phyloP scores from a whole-genome alignment of 176 grass and related monocot genomes.

The Oryza glumipatula region DNA sequence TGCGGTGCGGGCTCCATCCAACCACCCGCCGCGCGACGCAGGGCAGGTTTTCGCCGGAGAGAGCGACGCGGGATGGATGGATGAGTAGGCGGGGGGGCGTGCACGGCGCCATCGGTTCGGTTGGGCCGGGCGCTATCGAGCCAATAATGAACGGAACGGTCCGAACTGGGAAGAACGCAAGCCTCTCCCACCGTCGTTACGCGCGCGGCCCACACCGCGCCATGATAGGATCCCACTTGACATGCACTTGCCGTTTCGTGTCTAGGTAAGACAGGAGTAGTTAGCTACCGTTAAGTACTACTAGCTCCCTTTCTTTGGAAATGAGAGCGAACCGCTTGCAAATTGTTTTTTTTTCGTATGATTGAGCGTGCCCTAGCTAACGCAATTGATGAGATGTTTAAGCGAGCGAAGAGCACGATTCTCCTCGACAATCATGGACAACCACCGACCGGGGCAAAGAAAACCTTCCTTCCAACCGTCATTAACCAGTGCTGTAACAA shows the following conservation, averaged over 20 bases:
- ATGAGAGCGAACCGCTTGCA: neutral
- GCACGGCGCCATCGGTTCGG: conserved; percentile 25
- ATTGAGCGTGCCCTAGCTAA: conserved; percentile 6
- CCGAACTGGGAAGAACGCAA: neutral
- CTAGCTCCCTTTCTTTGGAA: neutral
- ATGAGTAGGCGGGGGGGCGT: neutral
- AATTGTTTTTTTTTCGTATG: neutral
- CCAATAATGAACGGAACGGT: conserved; percentile 19
- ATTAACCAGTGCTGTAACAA: no score
- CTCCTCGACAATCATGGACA: conserved; percentile 25
- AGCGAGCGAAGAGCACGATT: conserved; percentile 37
- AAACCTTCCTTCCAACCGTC: neutral
- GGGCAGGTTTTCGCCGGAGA: conserved; percentile 38
- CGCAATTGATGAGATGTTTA: neutral
- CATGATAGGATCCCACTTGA: neutral
- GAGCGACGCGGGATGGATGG: conserved; percentile 33
- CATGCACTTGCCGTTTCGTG: neutral
- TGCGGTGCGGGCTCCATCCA: neutral
- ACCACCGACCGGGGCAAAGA: neutral
- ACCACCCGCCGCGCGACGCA: conserved; percentile 21
- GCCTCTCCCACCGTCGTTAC: neutral
- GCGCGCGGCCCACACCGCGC: neutral
- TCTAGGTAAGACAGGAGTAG: neutral
- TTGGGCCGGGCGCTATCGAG: conserved; percentile 6
- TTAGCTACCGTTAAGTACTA: neutral